Base-by-base conservation (phyloP, 257 asterid species). In the Lithospermum erythrorhizon region DNA sequence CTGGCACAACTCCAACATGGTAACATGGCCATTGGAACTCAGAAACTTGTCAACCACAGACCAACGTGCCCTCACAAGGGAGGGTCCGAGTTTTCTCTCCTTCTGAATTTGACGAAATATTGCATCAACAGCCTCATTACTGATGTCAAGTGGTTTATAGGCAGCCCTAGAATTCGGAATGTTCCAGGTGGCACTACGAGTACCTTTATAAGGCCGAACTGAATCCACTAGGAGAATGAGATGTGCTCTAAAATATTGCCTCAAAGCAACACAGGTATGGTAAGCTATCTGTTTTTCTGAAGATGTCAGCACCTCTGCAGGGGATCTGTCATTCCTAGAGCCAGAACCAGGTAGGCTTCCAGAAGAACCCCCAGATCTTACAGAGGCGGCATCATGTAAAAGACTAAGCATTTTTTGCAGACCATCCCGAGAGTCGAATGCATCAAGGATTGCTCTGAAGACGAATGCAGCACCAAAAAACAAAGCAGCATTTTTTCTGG, bases 1-100 rank as follows among this genome's bases (percentile, higher is more conserved):
- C 99, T 93, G 99, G 77, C 97, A 93, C 77, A 86, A 72, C 73
- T 93, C 99, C 84, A 93, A 81, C 99, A 93, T 83, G 63, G 89
- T 93, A 65, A 76, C 78, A 67, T 89, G 97, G 30, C 99, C 99
- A 72, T 84, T 93, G 27, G 78, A 84, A 71, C 67, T 57, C 64
- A 89, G 69, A 71, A 93, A 89, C 73, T 77, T 84, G 72, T 89
- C 97, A 71, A 83, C 96, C 15, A 82, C 97, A 13, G 82, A 79
- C 99, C 97, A 93, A 64, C 90, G 93, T 29, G 89, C 75, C 79
- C 89, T 84, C 65, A 77, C 97, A 35, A 89, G 72, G 15, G 94
- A 94, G 67, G 87, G 87, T 59, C 97, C 97, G 58, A 93, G 89
- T 74, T 83, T 89, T 59, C 99, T 76, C 70, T 93, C 99, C 79